These are phyloP conservation scores for Yamadazyma jaroonii DNA, from an alignment of 1,139 yeast species.

Conservation along the genomic window DNA sequence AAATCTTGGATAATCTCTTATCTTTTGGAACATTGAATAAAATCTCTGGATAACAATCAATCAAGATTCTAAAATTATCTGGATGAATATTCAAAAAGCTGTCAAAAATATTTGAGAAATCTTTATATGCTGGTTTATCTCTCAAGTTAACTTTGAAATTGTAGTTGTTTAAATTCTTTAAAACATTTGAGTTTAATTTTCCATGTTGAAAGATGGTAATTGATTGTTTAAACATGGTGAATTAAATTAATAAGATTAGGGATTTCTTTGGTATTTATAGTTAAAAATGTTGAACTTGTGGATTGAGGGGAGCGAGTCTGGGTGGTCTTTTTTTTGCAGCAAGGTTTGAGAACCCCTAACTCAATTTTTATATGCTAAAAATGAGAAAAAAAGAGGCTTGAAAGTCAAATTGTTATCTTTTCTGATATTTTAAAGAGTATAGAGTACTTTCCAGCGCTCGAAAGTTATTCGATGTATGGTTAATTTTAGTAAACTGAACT, in stretches of 20 bases:
- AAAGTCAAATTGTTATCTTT: too few species aligned
- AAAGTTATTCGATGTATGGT: too few species aligned
- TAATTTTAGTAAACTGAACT: too few species aligned
- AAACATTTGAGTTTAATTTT: constrained; percentile 11
- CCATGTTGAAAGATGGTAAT: constrained; percentile 15
- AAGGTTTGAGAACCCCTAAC: not conserved
- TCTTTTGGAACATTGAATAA: constrained; percentile 3
- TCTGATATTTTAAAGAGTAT: not conserved
- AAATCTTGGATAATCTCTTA: not conserved
- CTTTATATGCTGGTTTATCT: constrained; percentile 19
- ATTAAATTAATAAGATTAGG: not conserved
- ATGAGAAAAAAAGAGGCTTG: too few species aligned
- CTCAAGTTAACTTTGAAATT: constrained; percentile 12
- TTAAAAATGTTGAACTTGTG: not conserved
- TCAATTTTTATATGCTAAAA: too few species aligned
- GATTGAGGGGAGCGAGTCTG: not conserved
- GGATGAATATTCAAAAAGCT: constrained; percentile 44
- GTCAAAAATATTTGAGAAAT: constrained; percentile 33
- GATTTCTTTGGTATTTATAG: not conserved
- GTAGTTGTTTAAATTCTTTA: constrained; percentile 12
- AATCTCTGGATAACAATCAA: constrained; percentile 21
- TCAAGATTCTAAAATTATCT: constrained; percentile 34
- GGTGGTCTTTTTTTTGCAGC: not conserved
- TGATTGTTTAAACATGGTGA: constrained; percentile 15
- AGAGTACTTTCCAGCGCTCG: not conserved